Conservation (phyloP, 108 stramenopile genomes). For the Nitzschia putrida region DNA sequence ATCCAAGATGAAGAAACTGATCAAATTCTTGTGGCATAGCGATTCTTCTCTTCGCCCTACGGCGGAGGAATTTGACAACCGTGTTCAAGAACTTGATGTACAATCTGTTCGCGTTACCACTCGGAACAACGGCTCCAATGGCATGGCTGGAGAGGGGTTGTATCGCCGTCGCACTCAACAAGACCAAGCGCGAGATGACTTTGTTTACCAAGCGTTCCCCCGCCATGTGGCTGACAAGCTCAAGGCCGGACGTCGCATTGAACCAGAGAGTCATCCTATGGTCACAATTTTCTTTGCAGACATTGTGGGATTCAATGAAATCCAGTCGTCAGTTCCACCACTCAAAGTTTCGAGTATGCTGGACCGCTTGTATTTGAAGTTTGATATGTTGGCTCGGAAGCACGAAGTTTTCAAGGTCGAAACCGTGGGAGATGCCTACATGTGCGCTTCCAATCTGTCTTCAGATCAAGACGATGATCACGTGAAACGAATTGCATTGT, state of each 20-base stretch:
- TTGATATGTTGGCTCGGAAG: slow-evolving; percentile 49
- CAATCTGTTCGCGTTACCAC: not conserved
- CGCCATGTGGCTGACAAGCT: slow-evolving; percentile 53
- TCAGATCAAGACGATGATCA: slow-evolving; percentile 47
- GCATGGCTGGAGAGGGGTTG: not conserved
- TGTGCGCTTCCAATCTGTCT: slow-evolving; percentile 32
- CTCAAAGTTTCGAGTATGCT: slow-evolving; percentile 50
- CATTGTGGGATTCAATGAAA: slow-evolving; percentile 60
- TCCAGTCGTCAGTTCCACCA: slow-evolving; percentile 37
- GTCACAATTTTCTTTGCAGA: slow-evolving; percentile 55
- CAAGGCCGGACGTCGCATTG: slow-evolving; percentile 42
- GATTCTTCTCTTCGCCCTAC: slow-evolving; percentile 27
- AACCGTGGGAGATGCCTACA: slow-evolving; percentile 54
- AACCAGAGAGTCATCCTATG: slow-evolving; percentile 22
- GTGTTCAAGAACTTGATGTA: not conserved
- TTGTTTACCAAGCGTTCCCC: slow-evolving; percentile 41
- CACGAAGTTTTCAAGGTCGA: slow-evolving; percentile 65
- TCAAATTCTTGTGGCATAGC: slow-evolving; percentile 18
- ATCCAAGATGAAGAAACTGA: slow-evolving; percentile 12
- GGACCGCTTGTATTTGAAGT: slow-evolving; percentile 46
- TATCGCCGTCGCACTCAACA: not conserved
- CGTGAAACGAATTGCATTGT: slow-evolving; percentile 57
- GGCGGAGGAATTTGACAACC: slow-evolving; percentile 18
- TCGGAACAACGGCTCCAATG: not conserved
- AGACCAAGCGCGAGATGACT: not conserved